phyloP scores from a whole-genome alignment of 768 basidiomycete species.

The Terana coerulea region DNA sequence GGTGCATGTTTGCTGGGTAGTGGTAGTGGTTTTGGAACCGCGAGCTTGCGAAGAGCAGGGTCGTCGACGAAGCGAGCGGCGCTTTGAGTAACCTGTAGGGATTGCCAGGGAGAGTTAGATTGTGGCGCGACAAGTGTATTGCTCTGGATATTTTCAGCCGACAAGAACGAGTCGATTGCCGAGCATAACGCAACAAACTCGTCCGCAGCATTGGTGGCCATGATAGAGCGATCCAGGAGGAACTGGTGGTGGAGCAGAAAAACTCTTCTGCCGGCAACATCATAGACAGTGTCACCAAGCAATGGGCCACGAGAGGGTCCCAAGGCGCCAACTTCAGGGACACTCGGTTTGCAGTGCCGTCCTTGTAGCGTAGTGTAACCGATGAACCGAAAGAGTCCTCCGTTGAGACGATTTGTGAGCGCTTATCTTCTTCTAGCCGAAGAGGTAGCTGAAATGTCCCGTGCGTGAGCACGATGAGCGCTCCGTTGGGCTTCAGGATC shows the following conservation, averaged over 20 bases:
- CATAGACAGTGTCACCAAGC: conserved; percentile 59
- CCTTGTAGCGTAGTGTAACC: conserved; percentile 49
- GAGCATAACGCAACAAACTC: conserved; percentile 53
- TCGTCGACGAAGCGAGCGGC: conserved; percentile 55
- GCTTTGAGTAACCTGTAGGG: conserved; percentile 41
- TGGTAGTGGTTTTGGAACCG: conserved; percentile 24
- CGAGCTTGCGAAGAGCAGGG: conserved; percentile 46
- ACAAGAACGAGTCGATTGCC: conserved; percentile 49
- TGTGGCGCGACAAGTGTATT: not conserved
- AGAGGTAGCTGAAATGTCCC: conserved; percentile 41
- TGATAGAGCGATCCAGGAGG: conserved; percentile 52
- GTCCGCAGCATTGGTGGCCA: conserved; percentile 35
- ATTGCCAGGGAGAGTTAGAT: conserved; percentile 39
- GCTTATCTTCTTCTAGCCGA: not conserved
- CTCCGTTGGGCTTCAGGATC: conserved; percentile 52
- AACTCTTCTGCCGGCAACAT: conserved; percentile 53
- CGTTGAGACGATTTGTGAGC: conserved; percentile 29
- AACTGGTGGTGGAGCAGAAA: conserved; percentile 52
- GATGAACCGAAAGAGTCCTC: conserved; percentile 48
- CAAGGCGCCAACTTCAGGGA: conserved; percentile 54
- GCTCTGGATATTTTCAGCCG: no score
- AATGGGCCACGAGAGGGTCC: conserved; percentile 53
- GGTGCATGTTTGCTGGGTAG: not conserved
- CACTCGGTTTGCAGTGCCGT: conserved; percentile 43
- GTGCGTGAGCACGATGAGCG: conserved; percentile 58